Conservation (phyloP, 2,329 filamentous ascomycete genomes). For the Ophiostoma perfectum region DNA sequence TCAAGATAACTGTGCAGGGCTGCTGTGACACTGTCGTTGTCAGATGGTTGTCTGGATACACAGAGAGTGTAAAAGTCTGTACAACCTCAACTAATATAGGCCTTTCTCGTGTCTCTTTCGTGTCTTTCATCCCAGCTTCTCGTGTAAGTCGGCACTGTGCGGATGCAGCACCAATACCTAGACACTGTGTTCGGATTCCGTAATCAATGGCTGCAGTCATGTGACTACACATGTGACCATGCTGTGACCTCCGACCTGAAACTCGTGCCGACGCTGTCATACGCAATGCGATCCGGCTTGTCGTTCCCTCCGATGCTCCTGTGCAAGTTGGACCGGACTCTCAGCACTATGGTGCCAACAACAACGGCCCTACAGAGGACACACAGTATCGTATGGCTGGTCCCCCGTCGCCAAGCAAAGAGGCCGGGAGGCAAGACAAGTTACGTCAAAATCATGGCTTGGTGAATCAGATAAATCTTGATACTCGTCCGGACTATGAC, state of each 20-base stretch:
- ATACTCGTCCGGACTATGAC: no score
- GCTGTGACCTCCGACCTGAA: neutral
- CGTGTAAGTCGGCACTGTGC: slow-evolving; percentile 2
- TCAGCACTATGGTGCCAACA: no score
- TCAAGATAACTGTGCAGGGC: no score
- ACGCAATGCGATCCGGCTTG: neutral
- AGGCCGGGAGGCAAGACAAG: neutral
- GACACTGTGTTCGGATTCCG: neutral
- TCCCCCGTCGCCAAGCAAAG: neutral
- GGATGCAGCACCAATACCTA: neutral
- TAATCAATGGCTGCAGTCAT: neutral
- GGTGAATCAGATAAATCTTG: neutral
- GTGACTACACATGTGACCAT: neutral
- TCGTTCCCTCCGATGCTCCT: no score
- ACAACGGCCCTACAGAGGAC: no score
- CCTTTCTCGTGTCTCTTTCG: no score
- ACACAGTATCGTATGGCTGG: no score
- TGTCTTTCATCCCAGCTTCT: neutral
- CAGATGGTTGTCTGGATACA: no score
- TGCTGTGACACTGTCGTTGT: no score
- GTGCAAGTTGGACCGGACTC: no score
- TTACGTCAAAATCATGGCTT: neutral
- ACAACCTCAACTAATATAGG: no score
- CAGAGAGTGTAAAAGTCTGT: no score
- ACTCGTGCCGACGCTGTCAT: neutral